These are phyloP conservation scores for Irpex lacteus DNA, from an alignment of 1,284 basidiomycete genomes.

Conservation along the genomic window DNA sequence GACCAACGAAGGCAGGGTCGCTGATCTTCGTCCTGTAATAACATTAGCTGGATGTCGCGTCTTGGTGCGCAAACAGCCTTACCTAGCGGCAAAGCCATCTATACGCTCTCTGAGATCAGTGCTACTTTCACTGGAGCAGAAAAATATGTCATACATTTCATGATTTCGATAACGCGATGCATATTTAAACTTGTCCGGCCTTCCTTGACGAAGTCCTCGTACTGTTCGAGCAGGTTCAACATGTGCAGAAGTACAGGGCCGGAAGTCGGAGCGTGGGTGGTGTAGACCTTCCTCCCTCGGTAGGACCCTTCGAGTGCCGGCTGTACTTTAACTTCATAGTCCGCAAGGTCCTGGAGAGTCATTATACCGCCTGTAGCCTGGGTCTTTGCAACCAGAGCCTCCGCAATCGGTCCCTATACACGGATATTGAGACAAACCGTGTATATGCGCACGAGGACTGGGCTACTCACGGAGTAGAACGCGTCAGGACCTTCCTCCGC, in stretches of 20 bases:
- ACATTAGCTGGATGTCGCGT: not conserved
- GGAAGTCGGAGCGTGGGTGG: slow-evolving; percentile 79
- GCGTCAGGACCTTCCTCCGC: slow-evolving; percentile 69
- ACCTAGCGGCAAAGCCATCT: slow-evolving; percentile 79
- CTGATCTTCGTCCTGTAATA: slow-evolving; percentile 70
- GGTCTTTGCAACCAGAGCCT: slow-evolving; percentile 69
- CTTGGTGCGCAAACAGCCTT: not conserved
- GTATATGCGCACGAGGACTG: slow-evolving; percentile 16
- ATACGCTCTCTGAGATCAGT: not conserved
- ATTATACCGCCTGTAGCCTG: slow-evolving; percentile 76
- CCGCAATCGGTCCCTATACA: slow-evolving; percentile 68
- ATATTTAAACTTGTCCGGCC: slow-evolving; percentile 55
- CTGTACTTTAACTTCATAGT: slow-evolving; percentile 71
- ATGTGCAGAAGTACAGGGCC: slow-evolving; percentile 80
- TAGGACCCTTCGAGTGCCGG: slow-evolving; percentile 79
- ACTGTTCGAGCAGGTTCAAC: slow-evolving; percentile 76
- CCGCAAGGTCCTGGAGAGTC: slow-evolving; percentile 64
- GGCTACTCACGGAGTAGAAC: slow-evolving; percentile 62
- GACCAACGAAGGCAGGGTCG: slow-evolving; percentile 62
- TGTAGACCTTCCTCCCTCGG: slow-evolving; percentile 77
- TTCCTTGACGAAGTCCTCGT: slow-evolving; percentile 45
- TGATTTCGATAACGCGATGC: slow-evolving; percentile 73
- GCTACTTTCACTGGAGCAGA: not conserved
- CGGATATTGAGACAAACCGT: slow-evolving; percentile 8
- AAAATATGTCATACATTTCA: slow-evolving; percentile 58